Evolutionary conservation across 495 filamentous ascomycete genomes (phyloP), one percentile per base, ranked within the genome.

Genomic region (Penicillium cataractarum): DNA sequence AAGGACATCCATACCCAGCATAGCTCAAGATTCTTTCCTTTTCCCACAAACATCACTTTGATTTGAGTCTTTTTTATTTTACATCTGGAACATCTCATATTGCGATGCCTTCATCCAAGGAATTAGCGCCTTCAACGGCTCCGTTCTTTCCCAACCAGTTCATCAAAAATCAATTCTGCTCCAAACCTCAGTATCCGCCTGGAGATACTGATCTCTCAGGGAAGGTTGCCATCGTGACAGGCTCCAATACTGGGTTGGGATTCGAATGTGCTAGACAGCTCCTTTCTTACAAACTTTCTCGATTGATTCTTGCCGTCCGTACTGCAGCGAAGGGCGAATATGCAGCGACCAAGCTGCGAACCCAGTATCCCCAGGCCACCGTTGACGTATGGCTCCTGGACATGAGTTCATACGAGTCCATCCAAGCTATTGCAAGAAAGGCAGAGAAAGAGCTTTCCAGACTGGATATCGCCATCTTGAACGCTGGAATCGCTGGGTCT

Each of bases 341-440:
- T 42, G 80, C 76, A 0, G 79, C 76, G 0, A 49, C 65, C 1
- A 69, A 71, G 10, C 68, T 84, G 15, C 67, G 69, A 24, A 32
- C 49, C 1, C 27, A 61, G 15, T 60, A 72, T 35, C 73, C 75
- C 10, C 57, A 63, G 10, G 74, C 76, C 17, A 72, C 35, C 1
- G 77, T 78, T 4, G 74, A 84, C 26, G 78, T 85, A 19, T 84
- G 82, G 77, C 63, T 70, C 15, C 62, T 88, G 4, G 84, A 87
- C 50, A 76, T 86, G 67, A 62, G 58, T 17, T 72, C 65, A 1
- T 84, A 84, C 54, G 65, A 65, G 2, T 84, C 81, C 0, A 66
- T 84, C 19, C 67, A 76, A 29, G 67, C 66, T 0, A 85, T 85
- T 58, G 76, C 61, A 3, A 39, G 58, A 3, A 70, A 66, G 6